Conservation (phyloP, 164 flowering plant species). For the Tinospora cordifolia region DNA sequence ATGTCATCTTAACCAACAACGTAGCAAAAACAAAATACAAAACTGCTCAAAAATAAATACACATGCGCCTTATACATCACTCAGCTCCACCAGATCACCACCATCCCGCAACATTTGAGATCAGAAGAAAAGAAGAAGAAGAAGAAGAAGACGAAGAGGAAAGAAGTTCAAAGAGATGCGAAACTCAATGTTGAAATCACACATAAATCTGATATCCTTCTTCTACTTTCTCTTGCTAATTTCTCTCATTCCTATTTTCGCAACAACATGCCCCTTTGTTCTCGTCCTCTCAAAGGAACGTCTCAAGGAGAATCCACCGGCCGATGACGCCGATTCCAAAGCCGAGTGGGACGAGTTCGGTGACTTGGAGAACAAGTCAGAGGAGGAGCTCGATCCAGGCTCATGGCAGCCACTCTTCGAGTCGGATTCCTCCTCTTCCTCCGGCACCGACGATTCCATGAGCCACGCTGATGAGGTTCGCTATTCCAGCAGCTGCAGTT, state of each 20-base stretch:
- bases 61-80: too few relatives aligned
- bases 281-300: constrained; percentile 72
- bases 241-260: background rate
- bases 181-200: background rate
- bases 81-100: too few relatives aligned
- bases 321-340: constrained; percentile 19
- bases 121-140: too few relatives aligned
- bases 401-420: constrained; percentile 89
- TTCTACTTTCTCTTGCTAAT: background rate
- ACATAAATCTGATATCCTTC: background rate
- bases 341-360: constrained; percentile 75
- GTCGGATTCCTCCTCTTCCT: constrained; percentile 19
- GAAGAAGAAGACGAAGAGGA: background rate
- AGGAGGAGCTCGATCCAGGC: constrained; percentile 82
- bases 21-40: too few relatives aligned
- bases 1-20: too few relatives aligned
- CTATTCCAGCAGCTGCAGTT: constrained; percentile 34
- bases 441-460: background rate
- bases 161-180: background rate
- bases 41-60: too few relatives aligned
- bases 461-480: constrained; percentile 6
- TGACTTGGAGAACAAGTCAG: constrained; percentile 49
- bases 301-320: constrained; percentile 34
- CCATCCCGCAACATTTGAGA: too few relatives aligned
- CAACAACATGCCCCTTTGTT: constrained; percentile 26